Conservation (phyloP, 441 rosid species). For the Arabidopsis hybrid region DNA sequence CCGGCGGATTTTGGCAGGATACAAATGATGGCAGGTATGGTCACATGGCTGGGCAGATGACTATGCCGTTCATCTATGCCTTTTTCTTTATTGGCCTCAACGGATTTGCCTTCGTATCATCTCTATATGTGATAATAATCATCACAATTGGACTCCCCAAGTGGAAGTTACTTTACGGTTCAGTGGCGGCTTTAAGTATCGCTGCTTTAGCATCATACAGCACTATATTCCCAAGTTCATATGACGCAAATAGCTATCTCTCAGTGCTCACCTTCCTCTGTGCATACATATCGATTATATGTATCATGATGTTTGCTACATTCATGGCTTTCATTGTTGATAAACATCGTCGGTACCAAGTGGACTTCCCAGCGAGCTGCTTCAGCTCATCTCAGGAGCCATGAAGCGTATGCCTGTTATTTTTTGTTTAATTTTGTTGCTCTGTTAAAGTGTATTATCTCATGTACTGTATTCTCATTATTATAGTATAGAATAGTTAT, state of each 20-base stretch:
- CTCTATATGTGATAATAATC: slow-evolving; percentile 25
- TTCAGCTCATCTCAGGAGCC: background rate
- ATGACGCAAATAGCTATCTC: accelerated
- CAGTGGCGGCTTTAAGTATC: background rate
- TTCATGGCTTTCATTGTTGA: background rate
- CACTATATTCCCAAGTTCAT: background rate
- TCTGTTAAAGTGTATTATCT: too few relatives aligned
- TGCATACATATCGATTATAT: background rate
- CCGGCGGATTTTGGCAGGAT: slow-evolving; percentile 43
- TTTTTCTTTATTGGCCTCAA: slow-evolving; percentile 26
- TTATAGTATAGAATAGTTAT: too few relatives aligned
- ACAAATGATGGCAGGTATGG: too few relatives aligned
- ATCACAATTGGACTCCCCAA: slow-evolving; percentile 35
- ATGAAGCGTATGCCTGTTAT: background rate
- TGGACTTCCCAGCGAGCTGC: slow-evolving; percentile 16
- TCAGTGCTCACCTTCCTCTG: background rate
- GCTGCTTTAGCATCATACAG: background rate
- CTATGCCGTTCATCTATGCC: background rate
- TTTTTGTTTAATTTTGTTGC: too few relatives aligned
- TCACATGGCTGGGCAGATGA: slow-evolving; percentile 36
- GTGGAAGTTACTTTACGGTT: slow-evolving; percentile 13
- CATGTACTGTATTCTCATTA: too few relatives aligned
- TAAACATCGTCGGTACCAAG: background rate
- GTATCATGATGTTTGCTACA: background rate
- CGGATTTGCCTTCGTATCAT: slow-evolving; percentile 34